Evolutionary conservation across 371 early-diverging fungal genomes (phyloP), one percentile per base, ranked within the genome.

Genomic region (Circinella umbellata): DNA sequence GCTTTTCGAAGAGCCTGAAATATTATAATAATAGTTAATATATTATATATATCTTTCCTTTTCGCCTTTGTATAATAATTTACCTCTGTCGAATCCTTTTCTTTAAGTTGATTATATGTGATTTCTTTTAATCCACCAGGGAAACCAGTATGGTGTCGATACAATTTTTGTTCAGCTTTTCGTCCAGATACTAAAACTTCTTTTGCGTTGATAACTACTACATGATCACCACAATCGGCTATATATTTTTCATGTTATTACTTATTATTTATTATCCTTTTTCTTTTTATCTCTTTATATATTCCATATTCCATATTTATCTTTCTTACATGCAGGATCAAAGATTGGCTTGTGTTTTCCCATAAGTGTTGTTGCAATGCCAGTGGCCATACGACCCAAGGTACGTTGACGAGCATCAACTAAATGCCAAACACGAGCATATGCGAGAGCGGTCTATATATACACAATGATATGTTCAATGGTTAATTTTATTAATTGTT

Each of bases 291-390:
- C 47, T 27, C 49, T 67, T 4, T 36, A 13, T 14, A 17, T 63
- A 54, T 11, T 67, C 27, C 4, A 20, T 37, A 17, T 47, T 63
- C 9, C 42, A 68, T 37, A 57, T 55, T 61, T 10, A 2, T 13
- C 14, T 15, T 51, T 48, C 76, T 70, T 88, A 96, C 95, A 86
- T 51, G 96, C 94, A 51, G 96, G 97, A 77, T 96, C 90, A 75
- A 89, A 97, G 63, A 94, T 94, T 35, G 98, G 98, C 88, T 98
- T 98, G 82, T 98, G 95, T 80, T 99, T 97, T 61, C 99, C 99
- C 89, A 96, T 92, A 61, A 99, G 90, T 8, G 96, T 95, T n/a
- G 93, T 91, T 65, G 95, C 93, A 66, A 98, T 92, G 51, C 91
- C 85, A 47, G 93, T 89, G 13, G 97, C 91, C 78, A 99, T 86